A percentile compares a stretch with the other conserved stretches of the same genome.
These are phyloP conservation scores for Lathyrus tuberosus DNA, from an alignment of 306 rosid genomes.

Conservation along the genomic window DNA sequence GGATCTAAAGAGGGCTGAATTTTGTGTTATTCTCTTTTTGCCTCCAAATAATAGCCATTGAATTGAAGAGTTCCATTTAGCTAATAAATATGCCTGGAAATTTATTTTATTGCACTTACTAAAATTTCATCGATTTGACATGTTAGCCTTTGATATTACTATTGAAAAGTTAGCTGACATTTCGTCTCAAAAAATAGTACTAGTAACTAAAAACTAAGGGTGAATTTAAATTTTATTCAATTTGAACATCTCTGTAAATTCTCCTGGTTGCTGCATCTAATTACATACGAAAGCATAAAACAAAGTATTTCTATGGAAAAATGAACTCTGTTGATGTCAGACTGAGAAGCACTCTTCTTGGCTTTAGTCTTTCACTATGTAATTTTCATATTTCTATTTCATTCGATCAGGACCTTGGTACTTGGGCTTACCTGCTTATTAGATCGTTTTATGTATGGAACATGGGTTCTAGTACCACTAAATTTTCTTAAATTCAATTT, in stretches of 20 bases:
- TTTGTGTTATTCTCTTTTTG: too few species aligned
- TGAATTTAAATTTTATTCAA: too few species aligned
- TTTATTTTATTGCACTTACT: too few species aligned
- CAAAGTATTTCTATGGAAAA: not conserved
- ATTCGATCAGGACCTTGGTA: constrained; percentile 66
- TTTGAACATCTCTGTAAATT: too few species aligned
- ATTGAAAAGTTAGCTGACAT: not conserved
- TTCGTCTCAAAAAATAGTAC: not conserved
- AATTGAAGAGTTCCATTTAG: not conserved
- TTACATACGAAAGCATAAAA: too few species aligned
- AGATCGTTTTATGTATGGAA: constrained; percentile 80
- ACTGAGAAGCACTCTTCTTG: not conserved
- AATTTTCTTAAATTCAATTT: constrained; percentile 90
- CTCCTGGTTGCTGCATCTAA: too few species aligned
- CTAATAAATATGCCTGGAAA: not conserved
- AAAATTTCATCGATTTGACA: too few species aligned
- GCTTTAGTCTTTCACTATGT: not conserved
- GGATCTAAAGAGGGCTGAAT: too few species aligned
- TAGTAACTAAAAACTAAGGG: not conserved
- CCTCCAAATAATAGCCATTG: not conserved
- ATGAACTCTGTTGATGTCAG: constrained; percentile 6
- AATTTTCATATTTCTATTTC: constrained; percentile 17
- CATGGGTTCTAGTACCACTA: constrained; percentile 87
- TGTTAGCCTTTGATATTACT: not conserved
- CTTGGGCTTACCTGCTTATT: constrained; percentile 70